Percentiles rank a stretch among this genome's conserved stretches.
These are phyloP conservation scores for Monosporascus sp. DNA, from an alignment of 2,329 filamentous ascomycete species.

Conservation along the genomic window DNA sequence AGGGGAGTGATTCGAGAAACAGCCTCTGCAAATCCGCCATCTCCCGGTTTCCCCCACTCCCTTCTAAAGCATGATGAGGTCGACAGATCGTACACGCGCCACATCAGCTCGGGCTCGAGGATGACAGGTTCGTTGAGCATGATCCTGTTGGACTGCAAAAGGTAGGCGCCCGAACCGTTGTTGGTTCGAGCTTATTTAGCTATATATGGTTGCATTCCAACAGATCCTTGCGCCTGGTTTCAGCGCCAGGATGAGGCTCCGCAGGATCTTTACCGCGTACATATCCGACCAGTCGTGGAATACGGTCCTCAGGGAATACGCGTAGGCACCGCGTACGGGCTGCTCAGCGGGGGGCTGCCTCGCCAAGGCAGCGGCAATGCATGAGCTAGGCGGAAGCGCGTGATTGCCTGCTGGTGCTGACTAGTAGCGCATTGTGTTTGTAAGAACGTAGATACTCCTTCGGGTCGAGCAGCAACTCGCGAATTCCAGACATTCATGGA, in stretches of 20 bases:
- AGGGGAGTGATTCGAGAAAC: conserved; percentile 1
- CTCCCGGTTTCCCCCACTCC: conserved; percentile 7
- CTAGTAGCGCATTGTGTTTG: too few species aligned
- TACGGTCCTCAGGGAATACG: conserved; percentile 38
- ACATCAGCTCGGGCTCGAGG: neutral
- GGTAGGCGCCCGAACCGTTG: too few species aligned
- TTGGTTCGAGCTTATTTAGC: too few species aligned
- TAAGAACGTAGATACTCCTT: too few species aligned
- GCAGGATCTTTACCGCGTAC: conserved; percentile 26
- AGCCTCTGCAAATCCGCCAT: conserved; percentile 4
- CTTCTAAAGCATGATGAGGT: conserved; percentile 2
- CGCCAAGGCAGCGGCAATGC: conserved; percentile 7
- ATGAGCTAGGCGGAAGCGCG: conserved; percentile 9
- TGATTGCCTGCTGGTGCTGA: neutral
- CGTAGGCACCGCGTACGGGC: conserved; percentile 31
- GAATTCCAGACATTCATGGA: too few species aligned
- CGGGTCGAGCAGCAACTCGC: too few species aligned
- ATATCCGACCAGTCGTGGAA: conserved; percentile 42
- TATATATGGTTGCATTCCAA: too few species aligned
- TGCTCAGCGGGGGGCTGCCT: conserved; percentile 24
- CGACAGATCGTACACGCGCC: neutral
- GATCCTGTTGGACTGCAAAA: conserved; percentile 1
- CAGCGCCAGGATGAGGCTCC: conserved; percentile 31
- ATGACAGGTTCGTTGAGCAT: too few species aligned
- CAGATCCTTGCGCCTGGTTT: conserved; percentile 31